Evolutionary conservation across 2,329 filamentous ascomycete species (phyloP).

Genomic region (Elsinoe ampelina): DNA sequence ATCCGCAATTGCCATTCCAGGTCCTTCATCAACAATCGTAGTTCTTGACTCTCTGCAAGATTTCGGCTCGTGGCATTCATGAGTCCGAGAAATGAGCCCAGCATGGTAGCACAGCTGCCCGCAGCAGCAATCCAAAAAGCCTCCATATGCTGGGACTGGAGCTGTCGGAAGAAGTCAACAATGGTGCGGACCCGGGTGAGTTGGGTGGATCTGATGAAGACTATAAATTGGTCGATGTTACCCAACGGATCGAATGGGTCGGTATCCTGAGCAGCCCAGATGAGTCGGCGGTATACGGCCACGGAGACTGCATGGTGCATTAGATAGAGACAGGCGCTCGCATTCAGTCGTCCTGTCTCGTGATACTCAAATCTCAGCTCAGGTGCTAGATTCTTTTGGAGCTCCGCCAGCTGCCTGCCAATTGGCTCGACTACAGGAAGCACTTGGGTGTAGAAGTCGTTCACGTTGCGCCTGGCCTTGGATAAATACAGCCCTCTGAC

Average conservation of each 20-base stretch:
- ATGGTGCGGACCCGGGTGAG: background rate
- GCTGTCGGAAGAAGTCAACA: conserved; percentile 2
- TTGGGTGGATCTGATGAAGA: conserved; percentile 3
- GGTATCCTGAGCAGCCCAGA: background rate
- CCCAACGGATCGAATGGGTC: background rate
- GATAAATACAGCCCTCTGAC: background rate
- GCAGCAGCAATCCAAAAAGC: conserved; percentile 7
- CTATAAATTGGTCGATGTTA: background rate
- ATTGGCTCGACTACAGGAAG: conserved; percentile 8
- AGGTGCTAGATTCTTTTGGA: conserved; percentile 6
- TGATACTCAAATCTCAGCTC: conserved; percentile 5
- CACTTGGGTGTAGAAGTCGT: conserved; percentile 4
- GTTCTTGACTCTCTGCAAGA: background rate
- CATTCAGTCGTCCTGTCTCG: conserved; percentile 3
- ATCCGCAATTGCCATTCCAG: conserved; percentile 6
- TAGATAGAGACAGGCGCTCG: background rate
- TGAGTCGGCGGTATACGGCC: background rate
- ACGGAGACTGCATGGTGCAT: conserved; percentile 7
- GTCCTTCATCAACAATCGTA: conserved; percentile 2
- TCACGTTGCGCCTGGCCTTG: background rate
- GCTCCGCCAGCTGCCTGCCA: background rate
- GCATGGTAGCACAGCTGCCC: conserved; percentile 7
- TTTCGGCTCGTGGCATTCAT: conserved; percentile 4
- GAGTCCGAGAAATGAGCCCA: conserved; percentile 3
- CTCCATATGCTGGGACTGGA: conserved; percentile 9